These are phyloP conservation scores for Salix exigua DNA, from an alignment of 345 rosid species.

Conservation along the genomic window DNA sequence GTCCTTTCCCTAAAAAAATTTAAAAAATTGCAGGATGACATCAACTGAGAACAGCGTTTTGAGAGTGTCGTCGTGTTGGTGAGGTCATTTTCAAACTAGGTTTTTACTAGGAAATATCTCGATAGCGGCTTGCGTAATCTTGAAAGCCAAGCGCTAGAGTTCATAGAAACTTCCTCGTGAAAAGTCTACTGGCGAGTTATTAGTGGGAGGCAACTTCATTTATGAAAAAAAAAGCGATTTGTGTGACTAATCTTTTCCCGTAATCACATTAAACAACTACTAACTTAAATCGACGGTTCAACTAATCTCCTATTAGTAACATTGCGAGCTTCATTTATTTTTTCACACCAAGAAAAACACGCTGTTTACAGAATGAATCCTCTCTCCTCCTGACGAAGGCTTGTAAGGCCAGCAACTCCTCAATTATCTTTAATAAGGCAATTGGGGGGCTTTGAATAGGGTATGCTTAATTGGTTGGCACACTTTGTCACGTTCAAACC, in stretches of 20 bases:
- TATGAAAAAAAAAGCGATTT: not conserved
- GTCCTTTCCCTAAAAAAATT: too few species aligned
- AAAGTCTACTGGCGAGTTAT: not conserved
- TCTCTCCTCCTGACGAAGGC: not conserved
- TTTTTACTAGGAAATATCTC: not conserved
- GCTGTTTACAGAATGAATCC: too few species aligned
- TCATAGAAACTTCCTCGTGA: not conserved
- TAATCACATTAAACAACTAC: not conserved
- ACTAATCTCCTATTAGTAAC: too few species aligned
- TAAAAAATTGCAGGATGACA: not conserved
- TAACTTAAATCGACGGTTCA: not conserved
- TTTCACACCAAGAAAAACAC: too few species aligned
- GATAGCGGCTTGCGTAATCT: not conserved
- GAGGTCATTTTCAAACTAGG: not conserved
- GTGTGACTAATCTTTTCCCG: not conserved
- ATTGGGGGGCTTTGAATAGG: not conserved
- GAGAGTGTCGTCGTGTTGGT: not conserved
- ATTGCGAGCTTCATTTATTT: not conserved
- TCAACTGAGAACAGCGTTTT: not conserved
- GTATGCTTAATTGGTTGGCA: not conserved
- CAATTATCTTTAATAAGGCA: not conserved
- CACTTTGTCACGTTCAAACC: not conserved
- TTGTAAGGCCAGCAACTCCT: not conserved
- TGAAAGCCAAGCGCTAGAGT: not conserved
- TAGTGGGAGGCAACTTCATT: not conserved